Percentiles rank a stretch among this genome's conserved stretches.
These are phyloP conservation scores for Tuber microsphaerosporum DNA, from an alignment of 495 filamentous ascomycete genomes.

Conservation along the genomic window DNA sequence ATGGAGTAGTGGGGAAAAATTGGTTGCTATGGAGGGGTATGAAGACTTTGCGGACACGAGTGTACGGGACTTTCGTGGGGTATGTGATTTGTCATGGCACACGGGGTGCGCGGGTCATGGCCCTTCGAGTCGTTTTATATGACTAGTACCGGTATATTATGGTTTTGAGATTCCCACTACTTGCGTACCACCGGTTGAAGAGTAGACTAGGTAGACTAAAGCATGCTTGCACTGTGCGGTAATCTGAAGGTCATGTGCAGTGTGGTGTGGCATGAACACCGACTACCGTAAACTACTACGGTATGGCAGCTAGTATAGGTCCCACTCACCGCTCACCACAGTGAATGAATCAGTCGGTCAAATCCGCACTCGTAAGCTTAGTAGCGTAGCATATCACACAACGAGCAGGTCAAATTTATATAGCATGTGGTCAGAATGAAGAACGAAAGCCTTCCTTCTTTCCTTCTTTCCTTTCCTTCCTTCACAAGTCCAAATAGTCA, in stretches of 20 bases:
- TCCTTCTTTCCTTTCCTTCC: background rate
- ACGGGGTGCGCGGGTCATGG: background rate
- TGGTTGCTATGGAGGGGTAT: no score
- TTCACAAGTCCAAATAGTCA: background rate
- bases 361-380: background rate
- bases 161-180: background rate
- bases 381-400: background rate
- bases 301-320: background rate
- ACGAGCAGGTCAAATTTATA: no score
- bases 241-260: background rate
- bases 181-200: no score
- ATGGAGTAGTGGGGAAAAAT: no score
- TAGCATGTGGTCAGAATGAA: background rate
- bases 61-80: background rate
- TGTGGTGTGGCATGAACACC: background rate
- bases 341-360: background rate
- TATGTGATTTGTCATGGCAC: background rate
- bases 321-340: background rate
- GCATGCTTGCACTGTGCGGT: background rate
- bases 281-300: background rate
- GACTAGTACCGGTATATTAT: background rate
- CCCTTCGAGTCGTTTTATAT: background rate
- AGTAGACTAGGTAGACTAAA: background rate
- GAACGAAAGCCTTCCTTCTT: background rate
- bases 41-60: no score